phyloP scores from a whole-genome alignment of 2,329 filamentous ascomycete genomes.

The Claviceps citrina region DNA sequence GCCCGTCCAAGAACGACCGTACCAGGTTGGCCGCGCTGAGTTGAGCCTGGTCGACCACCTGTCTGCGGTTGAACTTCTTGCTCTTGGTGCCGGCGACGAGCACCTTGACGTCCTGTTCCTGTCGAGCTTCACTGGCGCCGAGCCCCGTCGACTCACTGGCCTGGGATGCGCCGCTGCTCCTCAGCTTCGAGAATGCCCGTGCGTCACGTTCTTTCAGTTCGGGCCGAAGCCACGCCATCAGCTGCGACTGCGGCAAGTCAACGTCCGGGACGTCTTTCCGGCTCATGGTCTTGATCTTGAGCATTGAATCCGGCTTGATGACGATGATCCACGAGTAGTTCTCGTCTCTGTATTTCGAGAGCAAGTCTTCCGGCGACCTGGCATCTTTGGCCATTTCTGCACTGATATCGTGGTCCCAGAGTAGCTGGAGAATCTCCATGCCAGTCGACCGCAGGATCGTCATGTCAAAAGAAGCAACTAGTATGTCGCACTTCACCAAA shows the following conservation, averaged over 20 bases:
- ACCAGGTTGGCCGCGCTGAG: constrained; percentile 44
- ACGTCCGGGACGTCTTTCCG: constrained; percentile 60
- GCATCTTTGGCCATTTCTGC: constrained; percentile 76
- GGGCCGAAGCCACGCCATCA: constrained; percentile 64
- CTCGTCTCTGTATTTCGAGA: constrained; percentile 61
- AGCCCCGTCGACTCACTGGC: constrained; percentile 14
- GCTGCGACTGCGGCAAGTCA: constrained; percentile 57
- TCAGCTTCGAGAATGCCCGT: constrained; percentile 34
- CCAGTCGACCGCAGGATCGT: constrained; percentile 60
- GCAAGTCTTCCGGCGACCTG: constrained; percentile 62
- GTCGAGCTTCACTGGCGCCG: constrained; percentile 17
- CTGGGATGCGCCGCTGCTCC: constrained; percentile 14
- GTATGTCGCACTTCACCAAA: constrained; percentile 55
- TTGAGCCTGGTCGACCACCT: constrained; percentile 69
- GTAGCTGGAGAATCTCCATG: constrained; percentile 57
- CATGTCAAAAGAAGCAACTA: constrained; percentile 77
- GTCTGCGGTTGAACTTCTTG: constrained; percentile 81
- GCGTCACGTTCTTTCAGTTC: constrained; percentile 70
- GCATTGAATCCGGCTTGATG: constrained; percentile 59
- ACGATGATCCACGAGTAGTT: constrained; percentile 77
- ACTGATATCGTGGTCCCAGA: constrained; percentile 75
- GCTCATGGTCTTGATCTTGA: constrained; percentile 67
- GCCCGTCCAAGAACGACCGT: constrained; percentile 57
- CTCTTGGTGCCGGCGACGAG: constrained; percentile 66
- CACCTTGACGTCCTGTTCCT: constrained; percentile 66